These are phyloP conservation scores for Lophium mytilinum DNA, from an alignment of 495 filamentous ascomycete genomes.

Conservation along the genomic window DNA sequence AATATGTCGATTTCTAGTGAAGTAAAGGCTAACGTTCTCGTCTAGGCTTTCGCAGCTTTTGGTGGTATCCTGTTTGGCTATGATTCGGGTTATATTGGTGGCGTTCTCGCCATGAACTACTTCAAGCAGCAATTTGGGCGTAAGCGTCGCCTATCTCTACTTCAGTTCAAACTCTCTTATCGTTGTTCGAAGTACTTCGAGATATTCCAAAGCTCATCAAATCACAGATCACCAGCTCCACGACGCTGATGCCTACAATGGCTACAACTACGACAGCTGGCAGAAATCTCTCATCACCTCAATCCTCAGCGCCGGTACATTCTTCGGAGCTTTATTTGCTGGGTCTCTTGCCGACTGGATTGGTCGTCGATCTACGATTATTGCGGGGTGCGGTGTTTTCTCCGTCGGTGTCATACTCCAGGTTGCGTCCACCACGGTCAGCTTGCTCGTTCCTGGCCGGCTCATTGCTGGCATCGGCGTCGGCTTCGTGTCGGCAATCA, in stretches of 20 bases:
- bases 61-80: constrained; percentile 39
- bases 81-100: constrained; percentile 37
- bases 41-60: constrained; percentile 31
- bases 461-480: constrained; percentile 78
- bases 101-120: constrained; percentile 29
- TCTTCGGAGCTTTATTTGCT: constrained; percentile 37
- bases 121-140: constrained; percentile 22
- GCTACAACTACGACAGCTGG: constrained; percentile 12
- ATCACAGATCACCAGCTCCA: background rate
- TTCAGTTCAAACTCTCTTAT: background rate
- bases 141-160: background rate
- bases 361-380: constrained; percentile 34
- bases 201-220: background rate
- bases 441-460: constrained; percentile 66
- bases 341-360: constrained; percentile 34
- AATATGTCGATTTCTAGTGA: too few species aligned
- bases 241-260: constrained; percentile 11
- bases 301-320: constrained; percentile 31
- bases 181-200: too few species aligned
- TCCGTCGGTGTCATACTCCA: constrained; percentile 34
- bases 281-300: constrained; percentile 49
- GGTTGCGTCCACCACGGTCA: constrained; percentile 43
- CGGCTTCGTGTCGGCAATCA: constrained; percentile 67
- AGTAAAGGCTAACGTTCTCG: too few species aligned
- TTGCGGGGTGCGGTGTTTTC: constrained; percentile 34